phyloP scores from a whole-genome alignment of 2,329 filamentous ascomycete genomes.

The Arthroderma sp. region DNA sequence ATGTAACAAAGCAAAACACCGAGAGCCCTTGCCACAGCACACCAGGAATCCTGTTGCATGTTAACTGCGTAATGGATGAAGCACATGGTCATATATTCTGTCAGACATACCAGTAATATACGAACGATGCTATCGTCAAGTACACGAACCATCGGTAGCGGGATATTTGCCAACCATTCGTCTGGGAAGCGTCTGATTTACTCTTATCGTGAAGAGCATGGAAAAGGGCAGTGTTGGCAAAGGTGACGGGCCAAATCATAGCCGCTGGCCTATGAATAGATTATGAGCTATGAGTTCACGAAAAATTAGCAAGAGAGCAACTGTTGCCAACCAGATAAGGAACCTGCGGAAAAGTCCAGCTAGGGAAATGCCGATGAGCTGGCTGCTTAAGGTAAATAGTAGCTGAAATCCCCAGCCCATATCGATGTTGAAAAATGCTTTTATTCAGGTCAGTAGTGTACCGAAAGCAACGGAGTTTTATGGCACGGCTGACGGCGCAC shows the following conservation, averaged over 20 bases:
- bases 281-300: too few species aligned
- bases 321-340: conserved; percentile 29
- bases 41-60: conserved; percentile 37
- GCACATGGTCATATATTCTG: too few species aligned
- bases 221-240: conserved; percentile 55
- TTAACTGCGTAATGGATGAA: too few species aligned
- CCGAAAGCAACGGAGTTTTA: too few species aligned
- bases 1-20: conserved; percentile 58
- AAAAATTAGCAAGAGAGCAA: too few species aligned
- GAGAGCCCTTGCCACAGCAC: conserved; percentile 57
- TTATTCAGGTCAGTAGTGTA: too few species aligned
- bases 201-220: conserved; percentile 59
- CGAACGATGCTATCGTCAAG: conserved; percentile 44
- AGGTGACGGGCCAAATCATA: conserved; percentile 61
- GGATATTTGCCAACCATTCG: conserved; percentile 52
- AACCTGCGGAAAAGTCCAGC: conserved; percentile 55
- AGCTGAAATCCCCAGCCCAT: conserved; percentile 46
- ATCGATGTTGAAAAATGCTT: background rate
- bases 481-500: conserved; percentile 40
- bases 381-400: conserved; percentile 53
- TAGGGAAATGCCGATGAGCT: conserved; percentile 56
- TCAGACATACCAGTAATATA: conserved; percentile 46
- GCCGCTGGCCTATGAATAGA: conserved; percentile 31
- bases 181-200: conserved; percentile 40
- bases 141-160: conserved; percentile 52